phyloP scores from a whole-genome alignment of 2,329 filamentous ascomycete genomes.

The Beauveria bassiana region DNA sequence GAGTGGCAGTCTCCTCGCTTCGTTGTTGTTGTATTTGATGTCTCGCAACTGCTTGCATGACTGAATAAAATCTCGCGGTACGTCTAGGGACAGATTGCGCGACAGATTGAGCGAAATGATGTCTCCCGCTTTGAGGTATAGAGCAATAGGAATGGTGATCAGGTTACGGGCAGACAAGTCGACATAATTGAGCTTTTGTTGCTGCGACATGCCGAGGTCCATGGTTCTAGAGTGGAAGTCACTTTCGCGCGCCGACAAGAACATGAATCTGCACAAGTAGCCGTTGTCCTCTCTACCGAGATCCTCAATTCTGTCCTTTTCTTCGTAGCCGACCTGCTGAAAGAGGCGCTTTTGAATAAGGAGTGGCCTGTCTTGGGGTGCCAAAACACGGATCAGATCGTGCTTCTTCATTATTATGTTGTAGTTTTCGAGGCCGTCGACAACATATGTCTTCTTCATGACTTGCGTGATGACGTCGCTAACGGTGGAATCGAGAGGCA shows the following conservation, averaged over 20 bases:
- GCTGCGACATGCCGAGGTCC: constrained; percentile 73
- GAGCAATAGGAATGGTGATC: constrained; percentile 86
- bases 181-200: constrained; percentile 89
- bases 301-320: constrained; percentile 81
- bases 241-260: constrained; percentile 80
- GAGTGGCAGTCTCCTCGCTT: constrained; percentile 75
- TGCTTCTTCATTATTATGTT: constrained; percentile 94
- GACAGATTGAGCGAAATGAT: constrained; percentile 95
- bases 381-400: constrained; percentile 75
- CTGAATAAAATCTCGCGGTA: constrained; percentile 94
- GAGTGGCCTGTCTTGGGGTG: constrained; percentile 70
- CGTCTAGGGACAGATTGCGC: constrained; percentile 81
- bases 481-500: constrained; percentile 75
- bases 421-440: constrained; percentile 86
- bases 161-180: constrained; percentile 86
- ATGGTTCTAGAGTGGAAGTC: constrained; percentile 62
- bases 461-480: constrained; percentile 82
- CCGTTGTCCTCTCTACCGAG: constrained; percentile 95
- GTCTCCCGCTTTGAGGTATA: constrained; percentile 85
- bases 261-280: constrained; percentile 93
- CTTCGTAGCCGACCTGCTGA: constrained; percentile 85
- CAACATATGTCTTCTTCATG: constrained; percentile 87
- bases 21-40: constrained; percentile 93
- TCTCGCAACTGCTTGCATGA: constrained; percentile 85
- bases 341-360: constrained; percentile 86